Evolutionary conservation across 805 yeast genomes (phyloP), one percentile per base, ranked within the genome.

Genomic region (Wickerhamomyces queroliae): DNA sequence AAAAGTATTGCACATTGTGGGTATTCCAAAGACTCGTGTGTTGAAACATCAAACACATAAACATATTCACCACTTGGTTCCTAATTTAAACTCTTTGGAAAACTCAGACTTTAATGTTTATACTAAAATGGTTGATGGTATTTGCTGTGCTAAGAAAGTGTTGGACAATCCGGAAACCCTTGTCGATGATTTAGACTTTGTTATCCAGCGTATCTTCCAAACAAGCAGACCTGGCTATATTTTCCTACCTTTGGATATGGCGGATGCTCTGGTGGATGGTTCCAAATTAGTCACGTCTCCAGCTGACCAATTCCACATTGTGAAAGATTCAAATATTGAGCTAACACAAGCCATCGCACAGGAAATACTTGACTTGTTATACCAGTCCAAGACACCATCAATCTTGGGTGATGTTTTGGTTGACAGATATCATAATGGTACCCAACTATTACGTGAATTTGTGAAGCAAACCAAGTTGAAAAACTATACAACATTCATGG

Each of bases 1-100:
- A 32, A 93, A 93, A 7, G 65, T 88, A 2, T 66, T 88, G 41
- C 95, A 87, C 61, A 80, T 89, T 47, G 95, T 89, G 15, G 96
- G 96, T 29, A 76, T 82, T 26, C 65, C 72, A 19, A 50, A 53
- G 4, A 34, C 49, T 7, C 41, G 36, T 18, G 47, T 42, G 3
- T 57, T 66, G 30, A 59, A 67, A 6, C 42, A 52, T n/a, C 44
- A 42, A 8, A 25, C 37, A 1, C 56, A 59, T 11, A 54, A 55
- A 17, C 66, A 70, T 40, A 53, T 67, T 40, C 91, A 83, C 54
- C 90, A 83, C 55, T 64, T 82, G 53, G 70, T 83, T 28, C 83
- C 80, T 30, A 62, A 64, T 36, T 50, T 66, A 26, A 63, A 75
- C 42, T 58, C 76, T 1, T 67, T 72, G 40, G 54, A 61, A 22